Base-by-base conservation (phyloP, 805 yeast genomes). In the Blastobotrys terrestris region DNA sequence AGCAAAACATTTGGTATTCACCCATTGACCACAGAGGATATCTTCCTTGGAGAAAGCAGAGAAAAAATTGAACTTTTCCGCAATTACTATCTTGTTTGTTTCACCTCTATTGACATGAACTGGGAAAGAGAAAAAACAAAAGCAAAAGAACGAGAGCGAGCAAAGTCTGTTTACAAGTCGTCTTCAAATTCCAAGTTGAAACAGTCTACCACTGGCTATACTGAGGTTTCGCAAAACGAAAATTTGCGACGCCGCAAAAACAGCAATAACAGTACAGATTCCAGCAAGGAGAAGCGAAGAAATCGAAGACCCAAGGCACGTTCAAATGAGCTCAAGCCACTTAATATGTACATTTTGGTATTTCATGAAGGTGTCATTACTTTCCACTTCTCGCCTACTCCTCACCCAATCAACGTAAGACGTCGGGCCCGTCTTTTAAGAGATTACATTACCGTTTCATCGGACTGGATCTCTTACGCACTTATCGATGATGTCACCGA, bases 1-100 rank as follows among this genome's bases (percentile, higher is more conserved):
- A 85, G 97, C 7, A 91, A 91, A 63, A 94, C 97, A 0, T 92
- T 92, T 69, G 96, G 97, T 7, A 88, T 92, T 71, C 99, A 92
- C 74, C 99, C 99, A 31, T 82, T 92, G 75, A 92, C 99, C 0
- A 90, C 97, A 1, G 99, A 92, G 72, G 99, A 92, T 83, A 91
- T 92, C 58, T 76, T 96, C 53, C 87, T 89, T 81, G 96, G 91
- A 72, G 99, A 92, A 72, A 81, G 96, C 20, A 90, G 99, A 71
- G 99, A 92, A 73, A 92, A 92, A 70, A 97, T 92, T 31, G 99
- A 92, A 71, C 74, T 92, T 56, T 92, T 92, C 77, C 81, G 83
- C 61, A 80, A 81, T 59, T 92, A 92, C 71, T 92, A 94, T 70
- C 89, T 94, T 73, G 96, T 94, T 42, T 87, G 96, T 77, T 94